Percentiles rank a stretch among this genome's conserved stretches.
Conservation (phyloP, 352 stramenopile species). For the Globisporangium cylindrosporum region DNA sequence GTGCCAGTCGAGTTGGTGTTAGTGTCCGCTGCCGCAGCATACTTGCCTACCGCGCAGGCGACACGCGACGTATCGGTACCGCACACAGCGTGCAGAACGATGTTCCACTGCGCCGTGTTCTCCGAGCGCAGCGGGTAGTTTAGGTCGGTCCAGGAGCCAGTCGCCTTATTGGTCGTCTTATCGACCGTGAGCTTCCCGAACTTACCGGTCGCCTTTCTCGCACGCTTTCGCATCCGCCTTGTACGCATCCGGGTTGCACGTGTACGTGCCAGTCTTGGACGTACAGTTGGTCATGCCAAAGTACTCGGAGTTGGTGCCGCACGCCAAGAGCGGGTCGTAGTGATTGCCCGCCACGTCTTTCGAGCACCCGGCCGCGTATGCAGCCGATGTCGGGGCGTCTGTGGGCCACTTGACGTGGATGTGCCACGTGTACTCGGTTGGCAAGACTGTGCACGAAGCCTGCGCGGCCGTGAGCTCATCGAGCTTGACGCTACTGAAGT, state of each 20-base stretch:
- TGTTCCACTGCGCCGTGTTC: conserved; percentile 51
- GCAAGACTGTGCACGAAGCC: conserved; percentile 38
- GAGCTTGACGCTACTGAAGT: conserved; percentile 38
- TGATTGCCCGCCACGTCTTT: conserved; percentile 28
- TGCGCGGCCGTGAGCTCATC: conserved; percentile 28
- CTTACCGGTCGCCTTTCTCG: conserved; percentile 44
- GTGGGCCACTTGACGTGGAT: conserved; percentile 36
- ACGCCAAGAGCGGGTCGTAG: conserved; percentile 39
- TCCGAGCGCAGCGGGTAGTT: conserved; percentile 43
- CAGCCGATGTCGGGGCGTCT: conserved; percentile 13
- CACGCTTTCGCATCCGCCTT: conserved; percentile 21
- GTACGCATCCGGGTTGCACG: conserved; percentile 31
- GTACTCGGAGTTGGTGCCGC: conserved; percentile 35
- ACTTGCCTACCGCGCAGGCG: conserved; percentile 37
- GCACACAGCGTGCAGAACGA: conserved; percentile 66
- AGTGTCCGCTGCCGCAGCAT: not conserved
- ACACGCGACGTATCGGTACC: conserved; percentile 40
- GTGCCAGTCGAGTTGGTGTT: not conserved
- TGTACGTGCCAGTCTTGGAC: conserved; percentile 18
- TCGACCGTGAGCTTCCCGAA: conserved; percentile 31
- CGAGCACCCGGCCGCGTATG: conserved; percentile 23
- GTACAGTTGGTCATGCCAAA: conserved; percentile 13
- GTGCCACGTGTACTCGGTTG: conserved; percentile 27
- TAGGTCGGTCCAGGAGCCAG: conserved; percentile 35
- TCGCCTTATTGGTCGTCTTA: conserved; percentile 23